phyloP scores from a whole-genome alignment of 768 basidiomycete genomes.

The Antrodiella citrinella region DNA sequence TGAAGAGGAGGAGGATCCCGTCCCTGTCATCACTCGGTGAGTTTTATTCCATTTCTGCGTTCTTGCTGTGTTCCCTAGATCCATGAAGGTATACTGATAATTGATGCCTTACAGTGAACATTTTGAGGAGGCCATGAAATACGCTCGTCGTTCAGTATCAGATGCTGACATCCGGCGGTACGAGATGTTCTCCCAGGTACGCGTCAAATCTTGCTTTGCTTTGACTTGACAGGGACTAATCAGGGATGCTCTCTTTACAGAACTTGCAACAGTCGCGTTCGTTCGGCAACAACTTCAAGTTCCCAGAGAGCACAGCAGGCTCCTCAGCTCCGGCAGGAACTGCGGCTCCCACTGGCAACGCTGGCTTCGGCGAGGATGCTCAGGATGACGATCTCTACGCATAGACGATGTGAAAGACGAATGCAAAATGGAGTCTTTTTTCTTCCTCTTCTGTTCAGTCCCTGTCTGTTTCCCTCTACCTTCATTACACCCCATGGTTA shows the following conservation, averaged over 20 bases:
- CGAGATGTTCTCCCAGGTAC: slow-evolving; percentile 93
- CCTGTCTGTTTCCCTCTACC: background rate
- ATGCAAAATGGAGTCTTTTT: background rate
- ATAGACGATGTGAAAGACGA: slow-evolving; percentile 23
- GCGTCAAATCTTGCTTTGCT: slow-evolving; percentile 16
- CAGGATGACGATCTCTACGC: slow-evolving; percentile 92
- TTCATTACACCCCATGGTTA: too few relatives aligned
- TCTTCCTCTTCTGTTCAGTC: background rate
- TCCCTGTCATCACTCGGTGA: slow-evolving; percentile 76
- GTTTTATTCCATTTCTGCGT: slow-evolving; percentile 15
- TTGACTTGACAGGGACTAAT: background rate
- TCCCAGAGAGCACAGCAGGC: slow-evolving; percentile 65
- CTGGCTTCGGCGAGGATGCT: slow-evolving; percentile 77
- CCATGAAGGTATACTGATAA: slow-evolving; percentile 1
- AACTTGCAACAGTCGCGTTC: slow-evolving; percentile 87
- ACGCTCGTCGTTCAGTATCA: slow-evolving; percentile 91
- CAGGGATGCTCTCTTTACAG: too few relatives aligned
- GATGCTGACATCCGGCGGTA: slow-evolving; percentile 96
- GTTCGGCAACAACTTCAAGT: slow-evolving; percentile 95
- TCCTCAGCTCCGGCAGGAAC: slow-evolving; percentile 23
- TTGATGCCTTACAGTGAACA: slow-evolving; percentile 55
- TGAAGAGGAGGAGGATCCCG: slow-evolving; percentile 78
- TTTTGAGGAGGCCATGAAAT: slow-evolving; percentile 99
- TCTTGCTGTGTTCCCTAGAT: background rate
- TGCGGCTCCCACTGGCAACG: slow-evolving; percentile 48